phyloP scores from a whole-genome alignment of 116 monocot genomes.

The Dioscorea cayenensis region DNA sequence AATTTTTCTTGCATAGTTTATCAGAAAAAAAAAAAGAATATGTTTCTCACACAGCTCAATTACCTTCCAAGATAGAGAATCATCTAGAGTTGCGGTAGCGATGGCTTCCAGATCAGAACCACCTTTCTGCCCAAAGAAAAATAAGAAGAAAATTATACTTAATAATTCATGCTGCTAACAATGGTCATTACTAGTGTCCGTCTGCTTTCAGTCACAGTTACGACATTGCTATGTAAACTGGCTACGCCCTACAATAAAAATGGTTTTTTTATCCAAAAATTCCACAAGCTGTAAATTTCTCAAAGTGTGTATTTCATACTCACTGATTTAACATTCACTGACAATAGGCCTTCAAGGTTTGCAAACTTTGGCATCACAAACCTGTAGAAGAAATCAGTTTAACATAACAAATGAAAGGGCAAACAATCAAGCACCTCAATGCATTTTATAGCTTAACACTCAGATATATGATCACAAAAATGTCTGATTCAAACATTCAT shows the following conservation, averaged over 20 bases:
- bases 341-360: conserved; percentile 20
- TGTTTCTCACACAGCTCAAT: no score
- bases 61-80: conserved; percentile 76
- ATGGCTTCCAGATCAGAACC: conserved; percentile 47
- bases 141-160: not conserved
- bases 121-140: conserved; percentile 33
- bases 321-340: conserved; percentile 18
- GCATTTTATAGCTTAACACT: not conserved
- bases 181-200: no score
- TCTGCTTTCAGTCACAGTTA: no score
- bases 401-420: no score
- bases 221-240: no score
- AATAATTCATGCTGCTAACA: no score
- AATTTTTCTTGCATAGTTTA: no score
- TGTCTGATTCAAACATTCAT: not conserved
- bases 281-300: not conserved
- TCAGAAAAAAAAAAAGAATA: no score
- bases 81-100: conserved; percentile 38
- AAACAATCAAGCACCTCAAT: not conserved
- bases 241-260: no score
- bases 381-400: conserved; percentile 7
- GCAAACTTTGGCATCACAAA: conserved; percentile 8
- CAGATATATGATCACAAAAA: not conserved
- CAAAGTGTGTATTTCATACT: not conserved
- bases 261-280: not conserved